Conservation (phyloP, 2,329 filamentous ascomycete species). For the Fusarium coffeatum region DNA sequence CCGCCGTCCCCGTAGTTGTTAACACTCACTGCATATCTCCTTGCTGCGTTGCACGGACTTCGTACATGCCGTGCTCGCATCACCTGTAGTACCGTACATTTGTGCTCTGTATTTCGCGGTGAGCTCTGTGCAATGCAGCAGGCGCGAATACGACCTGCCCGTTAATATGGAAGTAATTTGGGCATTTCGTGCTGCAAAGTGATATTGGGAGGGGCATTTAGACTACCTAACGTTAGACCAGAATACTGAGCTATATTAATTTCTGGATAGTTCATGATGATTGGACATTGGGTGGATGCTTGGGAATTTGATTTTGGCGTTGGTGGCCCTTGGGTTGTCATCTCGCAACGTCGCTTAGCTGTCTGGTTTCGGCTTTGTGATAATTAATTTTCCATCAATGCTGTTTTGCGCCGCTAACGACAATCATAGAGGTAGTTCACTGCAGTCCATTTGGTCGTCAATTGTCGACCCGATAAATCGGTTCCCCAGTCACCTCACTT, state of each 20-base stretch:
- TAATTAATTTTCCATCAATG: conserved; percentile 19
- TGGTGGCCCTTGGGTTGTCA: conserved; percentile 26
- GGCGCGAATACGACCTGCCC: background rate
- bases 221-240: background rate
- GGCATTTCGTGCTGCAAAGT: background rate
- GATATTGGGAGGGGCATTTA: background rate
- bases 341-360: conserved; percentile 39
- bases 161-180: background rate
- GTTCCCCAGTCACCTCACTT: conserved; percentile 15
- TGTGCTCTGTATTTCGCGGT: conserved; percentile 12
- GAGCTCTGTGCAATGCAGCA: conserved; percentile 15
- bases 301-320: conserved; percentile 8
- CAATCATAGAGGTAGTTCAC: background rate
- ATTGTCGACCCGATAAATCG: conserved; percentile 18
- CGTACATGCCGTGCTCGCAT: conserved; percentile 37
- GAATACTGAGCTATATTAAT: conserved; percentile 2
- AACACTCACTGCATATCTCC: background rate
- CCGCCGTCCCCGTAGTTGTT: background rate
- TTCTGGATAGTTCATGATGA: conserved; percentile 15
- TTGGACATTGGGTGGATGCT: conserved; percentile 29
- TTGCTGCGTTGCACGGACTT: conserved; percentile 27
- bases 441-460: background rate
- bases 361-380: conserved; percentile 25
- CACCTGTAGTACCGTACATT: background rate
- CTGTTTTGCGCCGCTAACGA: background rate